Conservation (phyloP, 164 flowering plant species). For the Paratinospora sagittata region DNA sequence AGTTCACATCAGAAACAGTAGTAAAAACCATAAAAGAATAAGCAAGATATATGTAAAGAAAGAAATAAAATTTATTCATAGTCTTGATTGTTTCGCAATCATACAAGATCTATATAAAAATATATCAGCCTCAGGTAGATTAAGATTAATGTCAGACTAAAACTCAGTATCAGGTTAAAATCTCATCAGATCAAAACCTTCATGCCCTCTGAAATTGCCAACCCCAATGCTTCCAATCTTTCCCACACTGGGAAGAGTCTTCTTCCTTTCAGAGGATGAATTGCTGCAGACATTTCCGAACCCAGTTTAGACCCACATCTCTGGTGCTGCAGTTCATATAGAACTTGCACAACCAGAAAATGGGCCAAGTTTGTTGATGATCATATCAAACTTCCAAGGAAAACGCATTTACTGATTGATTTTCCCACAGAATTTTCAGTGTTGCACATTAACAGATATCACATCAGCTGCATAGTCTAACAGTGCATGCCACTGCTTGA, state of each 20-base stretch:
- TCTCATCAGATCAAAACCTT: conserved; percentile 6
- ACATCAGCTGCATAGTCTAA: conserved; percentile 57
- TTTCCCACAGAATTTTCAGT: not conserved
- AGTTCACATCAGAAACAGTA: not conserved
- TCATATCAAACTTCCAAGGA: not conserved
- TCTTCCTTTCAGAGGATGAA: not conserved
- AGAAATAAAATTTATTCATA: not conserved
- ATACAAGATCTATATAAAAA: not conserved
- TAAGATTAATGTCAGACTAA: conserved; percentile 11
- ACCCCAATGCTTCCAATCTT: not conserved
- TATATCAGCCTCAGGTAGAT: conserved; percentile 6
- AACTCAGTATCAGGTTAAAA: not conserved
- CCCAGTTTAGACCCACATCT: conserved; percentile 4
- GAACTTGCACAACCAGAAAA: conserved; percentile 5
- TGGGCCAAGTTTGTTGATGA: not conserved
- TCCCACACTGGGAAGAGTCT: not conserved
- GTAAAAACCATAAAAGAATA: not conserved
- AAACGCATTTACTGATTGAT: conserved; percentile 5
- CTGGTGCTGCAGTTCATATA: conserved; percentile 1
- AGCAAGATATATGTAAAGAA: too few relatives aligned
- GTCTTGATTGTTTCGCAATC: conserved; percentile 6
- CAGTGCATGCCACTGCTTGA: conserved; percentile 83
- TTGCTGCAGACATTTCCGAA: not conserved
- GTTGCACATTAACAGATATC: not conserved
- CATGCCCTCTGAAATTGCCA: not conserved